Conservation (phyloP, 371 early-diverging fungal species). For the Funneliformis caledonium region DNA sequence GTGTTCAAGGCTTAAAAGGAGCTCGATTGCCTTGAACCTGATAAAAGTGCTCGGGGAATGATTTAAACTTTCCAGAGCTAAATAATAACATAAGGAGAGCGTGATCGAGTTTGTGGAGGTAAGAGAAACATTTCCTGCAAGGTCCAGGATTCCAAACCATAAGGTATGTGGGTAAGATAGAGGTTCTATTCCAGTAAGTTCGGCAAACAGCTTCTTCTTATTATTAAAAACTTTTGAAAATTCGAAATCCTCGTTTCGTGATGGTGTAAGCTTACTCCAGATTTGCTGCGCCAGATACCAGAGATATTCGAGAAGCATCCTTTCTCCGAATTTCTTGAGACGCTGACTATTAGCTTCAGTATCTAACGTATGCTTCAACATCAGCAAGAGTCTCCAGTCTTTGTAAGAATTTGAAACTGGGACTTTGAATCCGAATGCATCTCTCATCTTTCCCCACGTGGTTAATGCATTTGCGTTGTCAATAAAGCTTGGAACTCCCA, state of each 20-base stretch:
- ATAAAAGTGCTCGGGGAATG: neutral
- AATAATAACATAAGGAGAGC: neutral
- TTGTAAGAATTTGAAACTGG: neutral
- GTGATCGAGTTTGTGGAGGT: neutral
- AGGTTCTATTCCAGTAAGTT: neutral
- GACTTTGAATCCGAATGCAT: neutral
- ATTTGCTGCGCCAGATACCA: neutral
- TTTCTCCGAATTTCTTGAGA: neutral
- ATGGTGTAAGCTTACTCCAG: neutral
- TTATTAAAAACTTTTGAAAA: neutral
- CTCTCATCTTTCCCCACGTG: neutral
- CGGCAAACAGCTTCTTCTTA: neutral
- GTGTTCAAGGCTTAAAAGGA: neutral
- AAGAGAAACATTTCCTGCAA: neutral
- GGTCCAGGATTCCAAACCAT: neutral
- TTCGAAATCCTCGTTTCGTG: neutral
- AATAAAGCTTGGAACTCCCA: no score
- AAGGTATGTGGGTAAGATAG: neutral
- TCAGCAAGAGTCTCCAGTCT: neutral
- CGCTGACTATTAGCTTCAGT: neutral
- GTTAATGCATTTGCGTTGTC: neutral
- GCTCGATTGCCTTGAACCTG: neutral
- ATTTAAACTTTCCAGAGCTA: neutral
- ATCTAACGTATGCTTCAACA: neutral
- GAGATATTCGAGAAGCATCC: neutral